Evolutionary conservation across 1,284 basidiomycete species (phyloP), one percentile per base, ranked within the genome.

Genomic region (Mrakiaceae sp.): DNA sequence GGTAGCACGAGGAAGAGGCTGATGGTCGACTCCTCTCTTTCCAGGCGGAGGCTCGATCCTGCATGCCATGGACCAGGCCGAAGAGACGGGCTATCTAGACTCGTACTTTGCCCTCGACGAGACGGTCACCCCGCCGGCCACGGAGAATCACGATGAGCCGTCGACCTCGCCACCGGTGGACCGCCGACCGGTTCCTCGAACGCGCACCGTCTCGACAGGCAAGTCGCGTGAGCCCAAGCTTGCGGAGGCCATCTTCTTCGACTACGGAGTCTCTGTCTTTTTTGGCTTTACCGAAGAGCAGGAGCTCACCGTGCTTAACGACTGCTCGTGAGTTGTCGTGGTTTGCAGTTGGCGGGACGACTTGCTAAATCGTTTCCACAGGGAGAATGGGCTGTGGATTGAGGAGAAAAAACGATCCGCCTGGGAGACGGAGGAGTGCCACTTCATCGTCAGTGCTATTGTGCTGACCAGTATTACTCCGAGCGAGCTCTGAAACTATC

Each of bases 71-170:
- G 89, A 88, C 2, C 87, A 91, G 73, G 88, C 87, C 2, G 92
- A 96, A 73, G 92, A 94, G 72, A 82, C 87, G 58, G 90, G 90
- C 0, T 95, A 95, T 72, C 85, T 93, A 71, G 90, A 87, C 27
- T 81, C 84, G 1, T 93, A 92, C 74, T 91, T 92, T 72, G 79
- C 82, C 62, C 59, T 61, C 16, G 61, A 61, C 47, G 60, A 60
- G 48, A 54, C 52, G 27, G 27, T 27, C 27, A 27, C 27, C 27
- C 27, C 27, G 27, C 27, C 12, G 40, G n/a, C 53, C 61, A n/a
- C 16, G 61, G 14, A 43, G 14, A 27, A 27, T 27, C 27, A 27
- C 27, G 27, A 27, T 27, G 27, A 11, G 5, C 46, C 46, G n/a
- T 62, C 61, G n/a, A 40, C 60, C 12, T 63, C 61, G 47, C 61